Percentiles rank a stretch among this genome's conserved stretches.
Conservation (phyloP, 1,139 yeast genomes). For the Saccharomyces hybrid region DNA sequence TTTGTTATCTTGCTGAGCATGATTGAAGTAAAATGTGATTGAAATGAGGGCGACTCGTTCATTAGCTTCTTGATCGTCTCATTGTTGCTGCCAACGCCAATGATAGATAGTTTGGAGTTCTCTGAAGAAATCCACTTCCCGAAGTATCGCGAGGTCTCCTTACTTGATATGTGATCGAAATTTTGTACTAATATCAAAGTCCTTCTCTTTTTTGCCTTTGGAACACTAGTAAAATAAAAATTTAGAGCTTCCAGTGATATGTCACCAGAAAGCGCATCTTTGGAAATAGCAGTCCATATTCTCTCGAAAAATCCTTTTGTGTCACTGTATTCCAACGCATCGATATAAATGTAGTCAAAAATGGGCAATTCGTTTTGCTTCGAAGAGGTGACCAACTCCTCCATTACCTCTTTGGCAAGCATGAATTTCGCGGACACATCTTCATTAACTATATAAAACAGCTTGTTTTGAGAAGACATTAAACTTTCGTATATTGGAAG, state of each 20-base stretch:
- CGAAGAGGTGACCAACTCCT: conserved; percentile 44
- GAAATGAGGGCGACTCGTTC: neutral
- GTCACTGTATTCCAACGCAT: conserved; percentile 62
- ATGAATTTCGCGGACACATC: conserved; percentile 94
- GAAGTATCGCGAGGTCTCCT: conserved; percentile 72
- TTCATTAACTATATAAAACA: conserved; percentile 77
- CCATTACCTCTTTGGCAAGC: conserved; percentile 69
- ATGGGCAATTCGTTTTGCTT: conserved; percentile 40
- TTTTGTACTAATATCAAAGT: conserved; percentile 74
- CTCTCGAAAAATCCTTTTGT: conserved; percentile 64
- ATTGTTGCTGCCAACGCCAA: conserved; percentile 58
- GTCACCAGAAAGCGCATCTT: conserved; percentile 45
- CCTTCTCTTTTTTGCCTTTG: conserved; percentile 29
- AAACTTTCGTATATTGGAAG: neutral
- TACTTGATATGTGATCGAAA: conserved; percentile 65
- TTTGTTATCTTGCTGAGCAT: neutral
- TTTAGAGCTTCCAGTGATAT: conserved; percentile 47
- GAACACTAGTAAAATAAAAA: conserved; percentile 34
- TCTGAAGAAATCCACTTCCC: conserved; percentile 87
- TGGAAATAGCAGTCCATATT: conserved; percentile 64
- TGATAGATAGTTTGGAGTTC: conserved; percentile 64
- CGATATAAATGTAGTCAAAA: conserved; percentile 68
- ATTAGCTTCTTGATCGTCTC: neutral
- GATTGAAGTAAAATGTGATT: neutral
- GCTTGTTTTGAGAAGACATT: conserved; percentile 32